Evolutionary conservation across 1,284 basidiomycete genomes (phyloP), one percentile per base, ranked within the genome.

Genomic region (Sporisorium iseilematis-ciliati): DNA sequence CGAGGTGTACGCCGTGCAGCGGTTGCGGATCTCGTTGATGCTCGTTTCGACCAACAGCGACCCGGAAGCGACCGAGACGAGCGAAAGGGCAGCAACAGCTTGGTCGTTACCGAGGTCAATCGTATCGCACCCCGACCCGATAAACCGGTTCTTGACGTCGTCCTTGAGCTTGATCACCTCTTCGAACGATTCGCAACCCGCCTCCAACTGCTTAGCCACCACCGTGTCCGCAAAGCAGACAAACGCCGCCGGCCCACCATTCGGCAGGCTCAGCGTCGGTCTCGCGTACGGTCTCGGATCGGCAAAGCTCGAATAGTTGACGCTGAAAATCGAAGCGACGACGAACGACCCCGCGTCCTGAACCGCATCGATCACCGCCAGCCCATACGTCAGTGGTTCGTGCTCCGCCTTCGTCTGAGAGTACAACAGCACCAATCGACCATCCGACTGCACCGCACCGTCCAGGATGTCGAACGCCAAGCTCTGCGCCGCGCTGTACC

Each of bases 131-230:
- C 57, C 81, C 46, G 65, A 46, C 38, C 85, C 85, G 20, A 87
- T 54, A 66, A 87, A 78, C 8, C 85, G 78, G 54, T 82, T 78
- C 53, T 77, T 68, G 26, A 67, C 73, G 53, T 77, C 76, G 46
- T 81, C 69, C 50, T 83, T 82, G 45, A 87, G 82, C 18, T 77
- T 72, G 57, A 87, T 74, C 12, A 76, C 64, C 51, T 87, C 86
- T 45, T 87, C 85, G 35, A 86, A 84, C 0, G 74, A 26, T 20
- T 73, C 67, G 33, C 65, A 63, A 7, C 65, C 65, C 1, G 54
- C 18, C 35, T 72, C 52, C 26, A 79, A 59, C 54, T 82, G 56
- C 42, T 77, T 67, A n/a, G 67, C 59, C n/a, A 81, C 56, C 12
- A 84, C 64, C 14, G 79, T 71, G 29, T 80, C 72, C 29, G 71